Percentiles rank a stretch among this genome's conserved stretches.
Conservation (phyloP, 129 eudicot species). For the Deinandra increscens region DNA sequence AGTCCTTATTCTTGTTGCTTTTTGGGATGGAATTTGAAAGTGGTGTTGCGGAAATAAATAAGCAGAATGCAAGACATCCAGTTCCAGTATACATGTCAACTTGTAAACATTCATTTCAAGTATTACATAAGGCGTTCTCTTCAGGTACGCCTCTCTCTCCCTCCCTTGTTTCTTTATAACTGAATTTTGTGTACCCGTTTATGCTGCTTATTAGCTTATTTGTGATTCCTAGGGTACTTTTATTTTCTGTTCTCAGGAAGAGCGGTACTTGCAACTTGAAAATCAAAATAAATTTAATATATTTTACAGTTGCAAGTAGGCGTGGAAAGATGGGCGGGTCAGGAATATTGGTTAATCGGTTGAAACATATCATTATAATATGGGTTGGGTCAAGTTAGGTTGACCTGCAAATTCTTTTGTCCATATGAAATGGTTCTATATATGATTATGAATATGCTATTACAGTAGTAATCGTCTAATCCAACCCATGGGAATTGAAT, state of each 20-base stretch:
- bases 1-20: conserved; percentile 26
- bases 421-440: not conserved
- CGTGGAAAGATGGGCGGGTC: not conserved
- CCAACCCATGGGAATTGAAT: not conserved
- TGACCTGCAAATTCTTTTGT: not conserved
- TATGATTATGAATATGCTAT: not conserved
- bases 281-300: not conserved
- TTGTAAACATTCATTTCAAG: conserved; percentile 28
- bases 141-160: conserved; percentile 35
- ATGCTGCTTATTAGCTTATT: not conserved
- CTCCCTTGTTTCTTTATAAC: not conserved
- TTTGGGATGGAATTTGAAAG: conserved; percentile 25
- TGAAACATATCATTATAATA: not conserved
- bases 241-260: not conserved
- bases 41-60: conserved; percentile 25
- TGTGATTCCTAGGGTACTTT: not conserved
- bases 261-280: not conserved
- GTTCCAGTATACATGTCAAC: conserved; percentile 28
- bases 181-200: not conserved
- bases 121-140: conserved; percentile 21
- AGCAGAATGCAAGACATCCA: conserved; percentile 25
- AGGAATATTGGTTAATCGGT: not conserved
- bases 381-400: not conserved
- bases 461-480: not conserved
- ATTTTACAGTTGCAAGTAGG: not conserved